Conservation (phyloP, 2,329 filamentous ascomycete genomes). For the Aplosporella prunicola region DNA sequence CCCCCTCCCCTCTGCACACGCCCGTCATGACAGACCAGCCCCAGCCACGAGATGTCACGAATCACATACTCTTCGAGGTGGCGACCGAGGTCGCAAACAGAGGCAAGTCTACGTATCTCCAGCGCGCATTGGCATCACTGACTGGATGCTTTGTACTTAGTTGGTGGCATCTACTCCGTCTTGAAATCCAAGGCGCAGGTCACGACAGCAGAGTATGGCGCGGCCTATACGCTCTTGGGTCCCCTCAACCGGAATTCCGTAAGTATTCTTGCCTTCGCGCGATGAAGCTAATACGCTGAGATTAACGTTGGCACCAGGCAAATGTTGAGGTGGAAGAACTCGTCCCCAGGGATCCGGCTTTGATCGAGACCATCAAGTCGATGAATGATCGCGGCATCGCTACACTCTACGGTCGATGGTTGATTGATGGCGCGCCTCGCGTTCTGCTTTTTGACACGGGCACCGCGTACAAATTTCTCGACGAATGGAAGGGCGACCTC, state of each 20-base stretch:
- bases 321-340: slow-evolving; percentile 97
- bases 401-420: slow-evolving; percentile 89
- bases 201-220: slow-evolving; percentile 96
- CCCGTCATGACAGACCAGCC: slow-evolving; percentile 5
- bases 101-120: slow-evolving; percentile 47
- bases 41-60: slow-evolving; percentile 62
- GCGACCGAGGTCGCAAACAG: slow-evolving; percentile 96
- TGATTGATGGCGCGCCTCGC: slow-evolving; percentile 91
- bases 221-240: slow-evolving; percentile 89
- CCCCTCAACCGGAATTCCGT: slow-evolving; percentile 87
- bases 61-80: slow-evolving; percentile 93
- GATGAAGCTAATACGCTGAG: background rate
- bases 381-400: slow-evolving; percentile 90
- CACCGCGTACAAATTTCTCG: slow-evolving; percentile 78
- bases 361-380: slow-evolving; percentile 73
- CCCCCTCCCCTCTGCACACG: background rate
- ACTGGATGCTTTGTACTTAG: slow-evolving; percentile 45
- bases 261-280: slow-evolving; percentile 28
- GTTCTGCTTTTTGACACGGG: slow-evolving; percentile 93
- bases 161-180: slow-evolving; percentile 97
- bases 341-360: slow-evolving; percentile 68
- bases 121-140: slow-evolving; percentile 16
- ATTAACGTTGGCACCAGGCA: slow-evolving; percentile 49
- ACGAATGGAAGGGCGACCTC: slow-evolving; percentile 95
- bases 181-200: slow-evolving; percentile 98